phyloP scores from a whole-genome alignment of 257 asterid genomes.

The Eustoma russellianum region DNA sequence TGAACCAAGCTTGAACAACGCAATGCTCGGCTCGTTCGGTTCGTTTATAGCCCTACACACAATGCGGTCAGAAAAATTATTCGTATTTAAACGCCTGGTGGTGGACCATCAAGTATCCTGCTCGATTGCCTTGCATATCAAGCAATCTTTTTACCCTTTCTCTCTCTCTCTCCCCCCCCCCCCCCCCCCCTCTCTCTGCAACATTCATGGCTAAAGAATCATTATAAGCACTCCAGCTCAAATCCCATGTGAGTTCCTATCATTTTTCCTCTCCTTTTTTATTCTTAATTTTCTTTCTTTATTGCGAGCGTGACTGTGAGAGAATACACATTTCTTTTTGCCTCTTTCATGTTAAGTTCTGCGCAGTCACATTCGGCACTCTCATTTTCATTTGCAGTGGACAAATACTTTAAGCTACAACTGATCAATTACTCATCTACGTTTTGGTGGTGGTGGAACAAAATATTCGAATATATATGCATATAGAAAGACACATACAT shows the following conservation, averaged over 20 bases:
- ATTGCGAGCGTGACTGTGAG: conserved; percentile 4
- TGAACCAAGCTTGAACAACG: no score
- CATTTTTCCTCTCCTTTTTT: conserved; percentile 43
- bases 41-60: no score
- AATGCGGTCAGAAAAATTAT: no score
- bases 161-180: conserved; percentile 8
- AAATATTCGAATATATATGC: no score
- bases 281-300: not conserved
- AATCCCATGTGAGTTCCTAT: conserved; percentile 70
- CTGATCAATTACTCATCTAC: no score
- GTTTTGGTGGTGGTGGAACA: no score
- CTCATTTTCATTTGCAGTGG: not conserved
- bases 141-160: conserved; percentile 39
- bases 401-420: no score
- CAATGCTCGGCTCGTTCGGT: no score
- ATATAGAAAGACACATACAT: no score
- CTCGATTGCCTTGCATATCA: conserved; percentile 79
- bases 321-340: not conserved
- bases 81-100: conserved; percentile 19
- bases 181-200: conserved; percentile 21
- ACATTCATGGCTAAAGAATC: conserved; percentile 60
- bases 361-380: not conserved
- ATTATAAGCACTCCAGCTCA: conserved; percentile 64
- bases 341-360: not conserved
- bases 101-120: conserved; percentile 73